Conservation (phyloP, 1,284 basidiomycete genomes). For the Cutaneotrichosporon sp. region DNA sequence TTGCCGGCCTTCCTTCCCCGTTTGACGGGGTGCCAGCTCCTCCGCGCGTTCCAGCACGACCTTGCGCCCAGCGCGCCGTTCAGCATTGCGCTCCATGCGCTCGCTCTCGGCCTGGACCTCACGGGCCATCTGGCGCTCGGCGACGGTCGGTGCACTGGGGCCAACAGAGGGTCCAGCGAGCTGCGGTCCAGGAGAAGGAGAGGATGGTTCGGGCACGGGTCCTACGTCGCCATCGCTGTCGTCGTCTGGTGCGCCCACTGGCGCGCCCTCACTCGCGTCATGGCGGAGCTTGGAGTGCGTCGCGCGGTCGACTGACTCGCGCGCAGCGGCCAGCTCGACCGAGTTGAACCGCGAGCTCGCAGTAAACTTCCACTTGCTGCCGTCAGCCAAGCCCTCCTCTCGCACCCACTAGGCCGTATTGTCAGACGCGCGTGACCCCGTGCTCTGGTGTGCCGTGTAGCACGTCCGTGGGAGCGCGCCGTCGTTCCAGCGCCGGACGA, state of each 20-base stretch:
- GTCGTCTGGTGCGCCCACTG: not conserved
- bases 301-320: slow-evolving; percentile 19
- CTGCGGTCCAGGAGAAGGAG: slow-evolving; percentile 12
- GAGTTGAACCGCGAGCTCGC: slow-evolving; percentile 33
- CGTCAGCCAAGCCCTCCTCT: not conserved
- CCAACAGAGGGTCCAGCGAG: slow-evolving; percentile 19
- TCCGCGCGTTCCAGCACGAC: slow-evolving; percentile 38
- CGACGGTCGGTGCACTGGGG: slow-evolving; percentile 32
- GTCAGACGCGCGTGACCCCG: slow-evolving; percentile 28
- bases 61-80: slow-evolving; percentile 33
- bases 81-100: slow-evolving; percentile 19
- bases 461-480: slow-evolving; percentile 41
- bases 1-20: slow-evolving; percentile 49
- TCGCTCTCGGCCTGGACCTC: slow-evolving; percentile 34
- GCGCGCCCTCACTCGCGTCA: not conserved
- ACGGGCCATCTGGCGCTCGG: slow-evolving; percentile 46
- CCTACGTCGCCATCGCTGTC: slow-evolving; percentile 17
- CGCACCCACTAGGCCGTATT: slow-evolving; percentile 40
- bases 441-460: slow-evolving; percentile 32
- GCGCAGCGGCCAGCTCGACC: slow-evolving; percentile 23
- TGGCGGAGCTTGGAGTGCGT: slow-evolving; percentile 10
- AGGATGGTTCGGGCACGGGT: not conserved
- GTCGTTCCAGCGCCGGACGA: slow-evolving; percentile 53
- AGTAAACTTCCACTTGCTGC: slow-evolving; percentile 47
- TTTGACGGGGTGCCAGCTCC: slow-evolving; percentile 42